phyloP scores from a whole-genome alignment of 1,284 basidiomycete genomes.

The Boletellus deceptivus region DNA sequence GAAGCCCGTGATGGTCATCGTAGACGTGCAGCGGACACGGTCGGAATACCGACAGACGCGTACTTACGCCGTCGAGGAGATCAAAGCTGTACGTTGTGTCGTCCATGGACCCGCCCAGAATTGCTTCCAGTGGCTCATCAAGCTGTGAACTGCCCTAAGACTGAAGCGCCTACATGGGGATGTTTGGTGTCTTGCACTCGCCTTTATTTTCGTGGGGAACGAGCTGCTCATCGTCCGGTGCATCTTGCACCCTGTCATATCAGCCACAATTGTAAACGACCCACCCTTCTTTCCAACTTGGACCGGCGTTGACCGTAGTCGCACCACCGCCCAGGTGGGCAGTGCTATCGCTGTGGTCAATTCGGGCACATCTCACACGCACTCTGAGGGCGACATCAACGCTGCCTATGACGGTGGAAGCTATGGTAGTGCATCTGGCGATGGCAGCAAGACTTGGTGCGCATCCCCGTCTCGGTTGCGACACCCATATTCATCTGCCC shows the following conservation, averaged over 20 bases:
- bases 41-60: constrained; percentile 95
- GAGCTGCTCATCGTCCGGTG: constrained; percentile 13
- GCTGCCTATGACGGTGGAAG: constrained; percentile 6
- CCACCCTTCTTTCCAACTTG: neutral
- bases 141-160: constrained; percentile 75
- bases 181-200: constrained; percentile 17
- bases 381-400: constrained; percentile 57
- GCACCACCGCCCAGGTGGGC: constrained; percentile 48
- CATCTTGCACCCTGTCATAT: constrained; percentile 1
- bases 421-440: constrained; percentile 34
- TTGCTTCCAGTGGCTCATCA: constrained; percentile 66
- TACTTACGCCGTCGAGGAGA: constrained; percentile 99
- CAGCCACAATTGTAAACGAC: constrained; percentile 72
- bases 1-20: constrained; percentile 96
- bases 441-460: constrained; percentile 69
- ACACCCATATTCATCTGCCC: constrained; percentile 22
- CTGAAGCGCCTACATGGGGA: constrained; percentile 79
- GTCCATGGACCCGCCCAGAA: neutral
- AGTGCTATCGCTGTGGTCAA: constrained; percentile 88
- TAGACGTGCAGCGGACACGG: constrained; percentile 89
- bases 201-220: neutral
- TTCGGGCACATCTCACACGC: constrained; percentile 83
- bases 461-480: neutral
- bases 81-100: constrained; percentile 77
- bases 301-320: neutral